Conservation (phyloP, 345 rosid species). For the Lepidium africanum region DNA sequence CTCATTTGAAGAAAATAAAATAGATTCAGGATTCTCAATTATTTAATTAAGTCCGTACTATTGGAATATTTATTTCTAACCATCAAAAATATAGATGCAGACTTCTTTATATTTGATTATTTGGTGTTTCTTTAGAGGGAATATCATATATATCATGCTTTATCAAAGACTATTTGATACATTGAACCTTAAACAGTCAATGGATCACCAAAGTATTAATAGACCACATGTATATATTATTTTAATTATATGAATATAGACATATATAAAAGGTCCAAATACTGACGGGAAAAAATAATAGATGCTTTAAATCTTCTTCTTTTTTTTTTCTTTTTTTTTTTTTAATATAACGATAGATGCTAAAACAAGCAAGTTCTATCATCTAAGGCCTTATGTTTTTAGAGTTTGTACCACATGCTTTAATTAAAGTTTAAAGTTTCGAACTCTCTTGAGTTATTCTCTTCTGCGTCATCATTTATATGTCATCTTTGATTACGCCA, state of each 20-base stretch:
- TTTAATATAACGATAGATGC: neutral
- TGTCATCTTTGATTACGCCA: slow-evolving; percentile 9
- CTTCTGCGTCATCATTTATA: slow-evolving; percentile 13
- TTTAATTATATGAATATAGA: neutral
- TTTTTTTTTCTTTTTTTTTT: too few relatives aligned
- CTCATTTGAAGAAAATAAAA: neutral
- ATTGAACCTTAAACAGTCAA: slow-evolving; percentile 5
- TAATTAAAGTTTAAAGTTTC: slow-evolving; percentile 12
- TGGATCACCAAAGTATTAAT: neutral
- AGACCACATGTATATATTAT: neutral
- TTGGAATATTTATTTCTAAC: neutral
- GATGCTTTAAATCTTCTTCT: too few relatives aligned
- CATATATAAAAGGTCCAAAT: too few relatives aligned
- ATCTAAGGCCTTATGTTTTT: neutral
- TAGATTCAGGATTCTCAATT: neutral
- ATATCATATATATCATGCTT: neutral
- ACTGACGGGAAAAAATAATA: too few relatives aligned
- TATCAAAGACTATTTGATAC: slow-evolving; percentile 10
- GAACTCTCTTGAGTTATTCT: slow-evolving; percentile 11
- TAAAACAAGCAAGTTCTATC: neutral
- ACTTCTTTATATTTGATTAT: neutral
- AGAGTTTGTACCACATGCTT: slow-evolving; percentile 17
- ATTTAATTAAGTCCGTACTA: neutral
- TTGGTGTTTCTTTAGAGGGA: neutral
- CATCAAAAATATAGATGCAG: neutral